Evolutionary conservation across 208 protist species (phyloP).

Genomic region (Trypanosoma lewisi): DNA sequence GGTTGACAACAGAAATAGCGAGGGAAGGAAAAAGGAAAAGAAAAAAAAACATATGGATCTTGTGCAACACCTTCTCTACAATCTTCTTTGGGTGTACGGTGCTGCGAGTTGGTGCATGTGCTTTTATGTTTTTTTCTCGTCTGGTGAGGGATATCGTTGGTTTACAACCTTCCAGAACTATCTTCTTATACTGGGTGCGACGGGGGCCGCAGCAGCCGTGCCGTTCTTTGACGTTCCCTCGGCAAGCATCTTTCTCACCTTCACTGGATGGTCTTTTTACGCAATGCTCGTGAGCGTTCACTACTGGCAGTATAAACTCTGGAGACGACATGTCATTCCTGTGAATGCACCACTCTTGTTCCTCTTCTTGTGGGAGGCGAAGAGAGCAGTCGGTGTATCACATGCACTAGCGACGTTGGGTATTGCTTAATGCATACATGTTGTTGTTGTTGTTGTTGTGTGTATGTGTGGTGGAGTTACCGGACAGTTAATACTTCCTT

Average conservation of each 20-base stretch:
- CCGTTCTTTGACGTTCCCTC: slow-evolving; percentile 51
- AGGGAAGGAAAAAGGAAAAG: not conserved
- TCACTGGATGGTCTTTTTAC: slow-evolving; percentile 75
- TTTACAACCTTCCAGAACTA: slow-evolving; percentile 79
- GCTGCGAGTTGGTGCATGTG: slow-evolving; percentile 88
- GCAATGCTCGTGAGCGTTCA: slow-evolving; percentile 74
- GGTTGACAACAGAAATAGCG: not conserved
- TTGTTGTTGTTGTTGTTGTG: not conserved
- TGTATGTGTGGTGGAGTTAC: not conserved
- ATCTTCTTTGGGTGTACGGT: slow-evolving; percentile 68
- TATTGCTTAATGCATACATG: not conserved
- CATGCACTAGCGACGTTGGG: not conserved
- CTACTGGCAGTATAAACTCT: slow-evolving; percentile 70
- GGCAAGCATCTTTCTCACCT: slow-evolving; percentile 56
- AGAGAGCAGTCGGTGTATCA: slow-evolving; percentile 6
- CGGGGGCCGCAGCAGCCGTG: slow-evolving; percentile 39
- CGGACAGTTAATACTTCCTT: slow-evolving; percentile 1
- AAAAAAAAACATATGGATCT: slow-evolving; percentile 13
- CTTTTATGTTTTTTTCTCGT: slow-evolving; percentile 87
- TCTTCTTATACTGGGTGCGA: slow-evolving; percentile 68
- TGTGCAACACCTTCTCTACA: slow-evolving; percentile 19
- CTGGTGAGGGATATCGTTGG: slow-evolving; percentile 75
- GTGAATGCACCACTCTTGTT: slow-evolving; percentile 55
- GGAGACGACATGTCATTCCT: slow-evolving; percentile 67
- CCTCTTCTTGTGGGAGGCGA: slow-evolving; percentile 35